These are phyloP conservation scores for Globisporangium iwayamae DNA, from an alignment of 352 stramenopile species.

Conservation along the genomic window DNA sequence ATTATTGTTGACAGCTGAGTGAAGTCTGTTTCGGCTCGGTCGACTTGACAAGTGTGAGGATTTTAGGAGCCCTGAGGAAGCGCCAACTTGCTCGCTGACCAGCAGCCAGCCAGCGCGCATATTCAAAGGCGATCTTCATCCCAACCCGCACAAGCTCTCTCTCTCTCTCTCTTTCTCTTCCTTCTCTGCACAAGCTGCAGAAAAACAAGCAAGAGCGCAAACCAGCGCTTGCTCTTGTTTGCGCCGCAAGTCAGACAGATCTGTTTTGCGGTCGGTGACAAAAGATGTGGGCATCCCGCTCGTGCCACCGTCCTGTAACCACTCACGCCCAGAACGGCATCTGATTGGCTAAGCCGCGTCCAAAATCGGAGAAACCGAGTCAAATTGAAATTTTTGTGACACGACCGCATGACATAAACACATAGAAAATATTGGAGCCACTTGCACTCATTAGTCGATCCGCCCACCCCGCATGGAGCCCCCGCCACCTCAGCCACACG, in stretches of 20 bases:
- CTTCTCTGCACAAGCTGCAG: background rate
- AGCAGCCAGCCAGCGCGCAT: too few relatives aligned
- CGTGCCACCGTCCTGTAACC: background rate
- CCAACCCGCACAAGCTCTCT: too few relatives aligned
- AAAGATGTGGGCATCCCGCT: background rate
- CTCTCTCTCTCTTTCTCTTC: background rate
- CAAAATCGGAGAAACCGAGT: background rate
- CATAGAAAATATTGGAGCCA: background rate
- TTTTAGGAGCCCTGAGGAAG: too few relatives aligned
- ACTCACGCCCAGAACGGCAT: background rate
- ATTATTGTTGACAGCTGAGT: too few relatives aligned
- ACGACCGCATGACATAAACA: background rate
- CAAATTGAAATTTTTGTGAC: background rate
- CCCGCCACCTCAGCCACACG: background rate
- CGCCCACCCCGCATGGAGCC: constrained; percentile 1
- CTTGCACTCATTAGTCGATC: background rate
- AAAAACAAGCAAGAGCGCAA: background rate
- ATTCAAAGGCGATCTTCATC: too few relatives aligned
- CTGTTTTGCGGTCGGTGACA: background rate
- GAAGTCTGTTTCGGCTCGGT: too few relatives aligned
- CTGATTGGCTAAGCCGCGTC: background rate
- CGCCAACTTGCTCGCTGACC: too few relatives aligned
- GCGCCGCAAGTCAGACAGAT: background rate
- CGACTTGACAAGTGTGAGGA: too few relatives aligned
- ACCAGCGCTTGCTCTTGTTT: too few relatives aligned